Conservation (phyloP, 2,329 filamentous ascomycete genomes). For the Xylaria multiplex region DNA sequence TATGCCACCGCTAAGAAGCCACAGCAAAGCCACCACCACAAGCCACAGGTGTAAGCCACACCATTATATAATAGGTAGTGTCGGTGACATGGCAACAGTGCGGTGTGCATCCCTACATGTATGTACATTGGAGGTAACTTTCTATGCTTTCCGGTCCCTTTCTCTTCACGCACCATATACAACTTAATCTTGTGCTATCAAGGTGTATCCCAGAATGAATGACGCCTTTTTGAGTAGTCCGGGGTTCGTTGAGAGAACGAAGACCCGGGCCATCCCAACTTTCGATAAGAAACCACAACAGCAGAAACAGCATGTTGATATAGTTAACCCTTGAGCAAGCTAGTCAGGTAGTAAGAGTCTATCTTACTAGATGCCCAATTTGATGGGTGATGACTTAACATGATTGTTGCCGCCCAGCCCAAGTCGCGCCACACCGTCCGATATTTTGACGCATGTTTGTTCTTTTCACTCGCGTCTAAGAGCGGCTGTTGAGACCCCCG, state of each 20-base stretch:
- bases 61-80: too few species aligned
- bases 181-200: not conserved
- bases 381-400: slow-evolving; percentile 1
- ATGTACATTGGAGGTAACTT: not conserved
- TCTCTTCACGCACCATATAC: not conserved
- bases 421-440: slow-evolving; percentile 15
- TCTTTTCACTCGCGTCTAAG: slow-evolving; percentile 18
- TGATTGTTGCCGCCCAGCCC: not conserved
- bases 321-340: not conserved
- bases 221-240: slow-evolving; percentile 4
- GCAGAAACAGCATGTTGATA: not conserved
- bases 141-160: too few species aligned
- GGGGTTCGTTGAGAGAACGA: not conserved
- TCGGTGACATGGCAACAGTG: not conserved
- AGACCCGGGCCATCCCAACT: not conserved
- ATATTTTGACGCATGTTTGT: slow-evolving; percentile 32
- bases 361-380: not conserved
- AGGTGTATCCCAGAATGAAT: not conserved
- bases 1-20: too few species aligned
- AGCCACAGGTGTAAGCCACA: slow-evolving; percentile 11
- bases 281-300: not conserved
- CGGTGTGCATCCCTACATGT: not conserved
- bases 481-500: slow-evolving; percentile 39
- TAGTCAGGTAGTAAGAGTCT: not conserved
- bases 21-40: too few species aligned